Percentiles rank a stretch among this genome's conserved stretches.
These are phyloP conservation scores for Umbelopsis sp. DNA, from an alignment of 192 early-diverging fungal species.

Conservation along the genomic window DNA sequence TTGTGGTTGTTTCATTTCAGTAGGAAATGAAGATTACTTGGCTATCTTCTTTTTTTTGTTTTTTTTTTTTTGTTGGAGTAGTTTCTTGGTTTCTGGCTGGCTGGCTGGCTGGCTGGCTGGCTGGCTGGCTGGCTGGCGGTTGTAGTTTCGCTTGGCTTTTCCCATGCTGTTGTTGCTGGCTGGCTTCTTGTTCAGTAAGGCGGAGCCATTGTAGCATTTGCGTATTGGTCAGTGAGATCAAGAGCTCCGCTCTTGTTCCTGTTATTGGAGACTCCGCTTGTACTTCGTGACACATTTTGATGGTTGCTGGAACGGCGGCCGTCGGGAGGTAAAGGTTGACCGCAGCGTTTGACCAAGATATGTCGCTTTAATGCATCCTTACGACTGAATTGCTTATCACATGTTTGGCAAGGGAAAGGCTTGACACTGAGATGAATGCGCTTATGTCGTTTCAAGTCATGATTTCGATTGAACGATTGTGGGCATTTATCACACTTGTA, in stretches of 20 bases:
- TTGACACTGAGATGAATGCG: slow-evolving; percentile 74
- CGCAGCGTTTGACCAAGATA: slow-evolving; percentile 8
- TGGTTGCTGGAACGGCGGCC: slow-evolving; percentile 17
- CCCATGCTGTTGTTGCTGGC: neutral
- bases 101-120: too few species aligned
- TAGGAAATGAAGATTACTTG: neutral
- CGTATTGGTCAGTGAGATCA: slow-evolving; percentile 16
- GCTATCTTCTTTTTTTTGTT: neutral
- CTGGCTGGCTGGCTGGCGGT: too few species aligned
- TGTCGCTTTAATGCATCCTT: slow-evolving; percentile 74
- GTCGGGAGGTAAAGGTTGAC: slow-evolving; percentile 13
- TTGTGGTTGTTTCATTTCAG: too few species aligned
- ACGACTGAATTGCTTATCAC: slow-evolving; percentile 76
- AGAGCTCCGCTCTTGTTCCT: slow-evolving; percentile 19
- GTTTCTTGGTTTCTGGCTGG: too few species aligned
- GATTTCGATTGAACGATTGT: slow-evolving; percentile 64
- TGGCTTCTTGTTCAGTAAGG: slow-evolving; percentile 12
- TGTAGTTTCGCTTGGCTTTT: neutral
- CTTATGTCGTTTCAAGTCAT: slow-evolving; percentile 76
- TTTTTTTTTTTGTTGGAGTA: neutral
- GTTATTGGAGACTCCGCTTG: slow-evolving; percentile 4
- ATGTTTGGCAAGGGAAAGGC: slow-evolving; percentile 72
- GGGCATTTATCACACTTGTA: slow-evolving; percentile 18
- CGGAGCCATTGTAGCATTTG: slow-evolving; percentile 15
- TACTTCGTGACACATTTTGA: slow-evolving; percentile 13